Conservation (phyloP, 345 rosid genomes). For the Hevea brasiliensis region DNA sequence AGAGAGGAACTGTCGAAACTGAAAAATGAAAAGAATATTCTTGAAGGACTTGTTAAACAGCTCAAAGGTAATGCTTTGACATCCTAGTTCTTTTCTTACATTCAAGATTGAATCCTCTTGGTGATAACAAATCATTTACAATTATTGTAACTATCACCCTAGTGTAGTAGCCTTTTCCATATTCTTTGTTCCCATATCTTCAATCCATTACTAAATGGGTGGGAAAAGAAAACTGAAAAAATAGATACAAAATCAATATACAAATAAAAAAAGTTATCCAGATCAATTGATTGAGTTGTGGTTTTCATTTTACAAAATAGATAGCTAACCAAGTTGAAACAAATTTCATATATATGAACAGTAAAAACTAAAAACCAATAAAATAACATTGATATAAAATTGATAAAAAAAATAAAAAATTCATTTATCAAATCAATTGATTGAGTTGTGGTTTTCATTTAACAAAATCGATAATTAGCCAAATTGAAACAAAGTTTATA, state of each 20-base stretch:
- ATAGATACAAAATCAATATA: neutral
- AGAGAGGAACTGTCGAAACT: constrained; percentile 62
- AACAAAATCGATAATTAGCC: too few species aligned
- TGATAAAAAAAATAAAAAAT: too few species aligned
- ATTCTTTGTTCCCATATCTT: neutral
- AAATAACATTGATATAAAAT: too few species aligned
- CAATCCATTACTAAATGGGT: neutral
- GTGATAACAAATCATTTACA: neutral
- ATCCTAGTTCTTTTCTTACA: neutral
- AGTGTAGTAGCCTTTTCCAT: neutral
- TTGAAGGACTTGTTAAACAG: constrained; percentile 67
- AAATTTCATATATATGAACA: too few species aligned
- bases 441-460: too few species aligned
- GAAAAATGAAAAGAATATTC: constrained; percentile 66
- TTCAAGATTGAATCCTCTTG: constrained; percentile 3
- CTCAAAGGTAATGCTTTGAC: constrained; percentile 54
- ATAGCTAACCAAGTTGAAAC: too few species aligned
- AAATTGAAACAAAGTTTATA: too few species aligned
- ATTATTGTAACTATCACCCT: neutral
- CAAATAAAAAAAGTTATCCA: neutral
- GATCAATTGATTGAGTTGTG: neutral
- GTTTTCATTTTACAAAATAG: too few species aligned
- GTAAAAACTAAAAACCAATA: too few species aligned
- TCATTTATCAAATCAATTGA: too few species aligned
- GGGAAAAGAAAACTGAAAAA: too few species aligned